Conservation (phyloP, 208 protist species). For the Leishmania lainsoni region DNA sequence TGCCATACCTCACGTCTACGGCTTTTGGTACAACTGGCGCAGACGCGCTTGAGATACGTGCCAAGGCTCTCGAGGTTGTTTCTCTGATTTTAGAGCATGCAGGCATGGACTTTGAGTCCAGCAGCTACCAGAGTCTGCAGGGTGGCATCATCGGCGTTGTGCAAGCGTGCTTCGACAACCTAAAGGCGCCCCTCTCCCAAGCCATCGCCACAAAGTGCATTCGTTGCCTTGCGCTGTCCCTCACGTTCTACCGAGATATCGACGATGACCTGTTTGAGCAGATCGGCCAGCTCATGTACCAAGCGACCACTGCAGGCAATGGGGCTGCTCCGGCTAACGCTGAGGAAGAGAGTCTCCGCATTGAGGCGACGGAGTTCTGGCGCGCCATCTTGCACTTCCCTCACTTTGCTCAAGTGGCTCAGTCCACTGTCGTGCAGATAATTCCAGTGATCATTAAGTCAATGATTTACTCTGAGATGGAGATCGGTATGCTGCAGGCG, state of each 20-base stretch:
- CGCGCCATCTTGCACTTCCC: constrained; percentile 71
- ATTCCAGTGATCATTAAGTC: constrained; percentile 83
- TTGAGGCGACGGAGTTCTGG: constrained; percentile 89
- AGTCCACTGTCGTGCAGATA: constrained; percentile 50
- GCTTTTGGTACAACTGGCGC: constrained; percentile 21
- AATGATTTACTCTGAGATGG: constrained; percentile 93
- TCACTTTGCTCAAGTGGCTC: constrained; percentile 63
- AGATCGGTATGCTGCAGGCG: constrained; percentile 84
- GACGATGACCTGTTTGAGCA: constrained; percentile 52
- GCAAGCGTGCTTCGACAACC: constrained; percentile 68
- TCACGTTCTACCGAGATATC: constrained; percentile 68
- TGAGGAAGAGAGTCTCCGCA: constrained; percentile 69
- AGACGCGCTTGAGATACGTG: constrained; percentile 46
- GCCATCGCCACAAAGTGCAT: constrained; percentile 57
- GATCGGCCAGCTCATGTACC: constrained; percentile 63
- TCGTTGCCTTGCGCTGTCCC: constrained; percentile 66
- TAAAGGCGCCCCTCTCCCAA: constrained; percentile 50
- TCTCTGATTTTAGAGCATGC: constrained; percentile 66
- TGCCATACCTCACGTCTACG: constrained; percentile 47
- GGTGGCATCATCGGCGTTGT: constrained; percentile 46
- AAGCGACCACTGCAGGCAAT: constrained; percentile 44
- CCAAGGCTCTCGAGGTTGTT: constrained; percentile 66
- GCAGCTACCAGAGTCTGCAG: constrained; percentile 63
- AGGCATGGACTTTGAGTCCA: constrained; percentile 54
- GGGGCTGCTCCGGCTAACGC: constrained; percentile 17